These are phyloP conservation scores for Leccinum huronense DNA, from an alignment of 1,284 basidiomycete species.

Conservation along the genomic window DNA sequence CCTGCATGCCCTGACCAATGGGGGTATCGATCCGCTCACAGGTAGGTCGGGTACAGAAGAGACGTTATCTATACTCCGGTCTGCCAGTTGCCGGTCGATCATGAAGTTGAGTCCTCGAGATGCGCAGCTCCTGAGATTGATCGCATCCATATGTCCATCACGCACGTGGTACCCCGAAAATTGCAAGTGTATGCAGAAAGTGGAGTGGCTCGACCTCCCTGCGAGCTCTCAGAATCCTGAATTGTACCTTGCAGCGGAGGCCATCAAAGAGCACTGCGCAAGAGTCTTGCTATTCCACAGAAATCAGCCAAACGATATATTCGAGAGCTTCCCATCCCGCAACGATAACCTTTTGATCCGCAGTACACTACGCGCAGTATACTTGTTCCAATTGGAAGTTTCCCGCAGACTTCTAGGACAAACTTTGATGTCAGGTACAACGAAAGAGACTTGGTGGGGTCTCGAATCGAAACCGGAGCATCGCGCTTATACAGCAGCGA, in stretches of 20 bases:
- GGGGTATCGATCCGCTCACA: constrained; percentile 45
- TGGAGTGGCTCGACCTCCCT: constrained; percentile 22
- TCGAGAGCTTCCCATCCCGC: constrained; percentile 8
- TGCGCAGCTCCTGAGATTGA: constrained; percentile 34
- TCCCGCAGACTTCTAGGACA: not conserved
- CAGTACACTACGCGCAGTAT: constrained; percentile 6
- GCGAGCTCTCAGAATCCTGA: constrained; percentile 34
- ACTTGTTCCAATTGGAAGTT: constrained; percentile 13
- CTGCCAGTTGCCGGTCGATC: constrained; percentile 42
- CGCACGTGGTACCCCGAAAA: constrained; percentile 38
- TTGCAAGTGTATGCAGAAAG: constrained; percentile 38
- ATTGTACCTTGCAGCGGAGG: constrained; percentile 26
- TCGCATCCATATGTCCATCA: constrained; percentile 38
- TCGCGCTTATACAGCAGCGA: constrained; percentile 16
- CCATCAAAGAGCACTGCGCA: constrained; percentile 33
- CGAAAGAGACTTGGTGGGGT: constrained; percentile 9
- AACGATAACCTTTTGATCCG: constrained; percentile 19
- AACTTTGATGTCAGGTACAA: constrained; percentile 12
- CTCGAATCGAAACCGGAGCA: constrained; percentile 5
- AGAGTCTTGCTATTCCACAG: constrained; percentile 17
- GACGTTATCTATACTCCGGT: constrained; percentile 41
- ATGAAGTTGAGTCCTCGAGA: constrained; percentile 34
- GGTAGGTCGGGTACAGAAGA: constrained; percentile 47
- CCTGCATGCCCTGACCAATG: constrained; percentile 47
- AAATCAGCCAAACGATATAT: not conserved